A percentile compares a stretch with the other conserved stretches of the same genome.
These are phyloP conservation scores for Vigna angularis DNA, from an alignment of 306 rosid species.

Conservation along the genomic window DNA sequence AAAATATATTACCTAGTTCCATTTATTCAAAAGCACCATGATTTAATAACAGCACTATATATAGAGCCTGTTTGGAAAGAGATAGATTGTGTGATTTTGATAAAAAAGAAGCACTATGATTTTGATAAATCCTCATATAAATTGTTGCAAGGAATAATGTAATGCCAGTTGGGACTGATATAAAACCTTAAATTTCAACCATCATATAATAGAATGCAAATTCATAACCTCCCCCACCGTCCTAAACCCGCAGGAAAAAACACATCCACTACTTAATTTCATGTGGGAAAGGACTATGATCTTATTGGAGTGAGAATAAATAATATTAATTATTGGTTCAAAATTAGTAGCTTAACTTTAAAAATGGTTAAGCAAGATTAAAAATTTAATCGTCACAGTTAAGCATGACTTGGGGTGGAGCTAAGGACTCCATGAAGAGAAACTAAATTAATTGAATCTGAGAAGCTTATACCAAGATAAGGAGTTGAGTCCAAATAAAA, in stretches of 20 bases:
- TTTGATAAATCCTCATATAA: conserved; percentile 32
- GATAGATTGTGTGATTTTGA: conserved; percentile 24
- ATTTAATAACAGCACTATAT: conserved; percentile 40
- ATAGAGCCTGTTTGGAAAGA: neutral
- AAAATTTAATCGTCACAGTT: too few relatives aligned
- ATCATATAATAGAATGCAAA: conserved; percentile 12
- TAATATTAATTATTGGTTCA: neutral
- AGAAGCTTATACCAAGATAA: too few relatives aligned
- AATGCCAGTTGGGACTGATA: neutral
- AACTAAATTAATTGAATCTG: too few relatives aligned
- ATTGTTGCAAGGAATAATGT: conserved; percentile 17
- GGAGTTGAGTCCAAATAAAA: too few relatives aligned
- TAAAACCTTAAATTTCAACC: conserved; percentile 11
- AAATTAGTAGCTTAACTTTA: too few relatives aligned
- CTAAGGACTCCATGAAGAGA: too few relatives aligned
- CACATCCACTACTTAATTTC: neutral
- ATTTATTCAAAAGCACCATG: conserved; percentile 37
- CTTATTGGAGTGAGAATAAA: neutral
- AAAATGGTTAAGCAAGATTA: too few relatives aligned
- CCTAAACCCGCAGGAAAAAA: neutral
- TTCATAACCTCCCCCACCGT: conserved; percentile 4
- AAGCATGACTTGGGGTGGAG: too few relatives aligned
- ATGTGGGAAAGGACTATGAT: neutral
- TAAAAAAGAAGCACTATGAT: neutral
- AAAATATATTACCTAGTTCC: conserved; percentile 36